A percentile compares a stretch with the other conserved stretches of the same genome.
phyloP scores from a whole-genome alignment of 2,329 filamentous ascomycete species.

The Scopulariopsis brevicaulis region DNA sequence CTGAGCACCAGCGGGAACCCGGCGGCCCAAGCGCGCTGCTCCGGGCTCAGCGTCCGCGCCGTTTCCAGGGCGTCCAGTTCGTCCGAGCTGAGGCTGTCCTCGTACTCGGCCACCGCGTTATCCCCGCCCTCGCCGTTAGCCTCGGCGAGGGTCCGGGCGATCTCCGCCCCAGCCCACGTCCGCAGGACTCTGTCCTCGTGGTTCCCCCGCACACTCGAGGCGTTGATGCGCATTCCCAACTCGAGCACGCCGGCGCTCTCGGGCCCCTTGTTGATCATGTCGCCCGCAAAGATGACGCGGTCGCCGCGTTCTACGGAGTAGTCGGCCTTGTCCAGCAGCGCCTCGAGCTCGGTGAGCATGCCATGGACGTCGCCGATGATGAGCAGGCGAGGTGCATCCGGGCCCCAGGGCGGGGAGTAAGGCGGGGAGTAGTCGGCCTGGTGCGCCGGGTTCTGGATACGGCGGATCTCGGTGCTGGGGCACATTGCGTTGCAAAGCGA shows the following conservation, averaged over 20 bases:
- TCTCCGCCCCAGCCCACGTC: neutral
- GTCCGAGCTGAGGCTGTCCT: slow-evolving; percentile 16
- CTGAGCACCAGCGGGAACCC: slow-evolving; percentile 67
- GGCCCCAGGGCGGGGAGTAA: neutral
- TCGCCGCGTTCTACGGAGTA: slow-evolving; percentile 41
- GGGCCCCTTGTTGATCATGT: slow-evolving; percentile 79
- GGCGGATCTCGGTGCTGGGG: neutral
- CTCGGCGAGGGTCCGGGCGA: slow-evolving; percentile 32
- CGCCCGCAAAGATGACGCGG: slow-evolving; percentile 66
- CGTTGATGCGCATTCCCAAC: slow-evolving; percentile 59
- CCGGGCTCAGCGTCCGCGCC: slow-evolving; percentile 36
- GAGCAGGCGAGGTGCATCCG: slow-evolving; percentile 50
- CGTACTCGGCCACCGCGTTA: neutral
- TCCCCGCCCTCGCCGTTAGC: slow-evolving; percentile 20
- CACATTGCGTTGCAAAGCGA: neutral
- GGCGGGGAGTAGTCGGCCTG: neutral
- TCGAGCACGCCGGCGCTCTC: slow-evolving; percentile 69
- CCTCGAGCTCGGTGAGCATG: slow-evolving; percentile 55
- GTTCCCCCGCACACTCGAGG: slow-evolving; percentile 80
- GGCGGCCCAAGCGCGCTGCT: slow-evolving; percentile 59
- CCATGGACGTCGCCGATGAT: slow-evolving; percentile 91
- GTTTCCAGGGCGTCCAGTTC: slow-evolving; percentile 37
- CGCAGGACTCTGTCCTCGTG: slow-evolving; percentile 77
- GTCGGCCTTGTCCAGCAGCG: slow-evolving; percentile 53
- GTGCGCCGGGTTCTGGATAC: neutral